Evolutionary conservation across 176 grass and related monocot genomes (phyloP).

Genomic region (Leersia perrieri): DNA sequence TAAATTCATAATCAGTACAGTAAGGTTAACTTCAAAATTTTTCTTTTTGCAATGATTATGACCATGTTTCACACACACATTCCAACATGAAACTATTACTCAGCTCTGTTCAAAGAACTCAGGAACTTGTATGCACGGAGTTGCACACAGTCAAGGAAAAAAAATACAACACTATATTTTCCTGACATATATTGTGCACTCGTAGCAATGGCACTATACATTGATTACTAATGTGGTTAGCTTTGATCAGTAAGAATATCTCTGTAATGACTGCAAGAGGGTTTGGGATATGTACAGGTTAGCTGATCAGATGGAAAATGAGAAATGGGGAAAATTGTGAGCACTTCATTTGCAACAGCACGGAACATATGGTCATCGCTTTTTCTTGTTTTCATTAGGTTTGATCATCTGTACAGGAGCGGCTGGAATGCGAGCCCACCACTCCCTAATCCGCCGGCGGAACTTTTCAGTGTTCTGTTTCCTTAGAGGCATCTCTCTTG

Average conservation of each 20-base stretch:
- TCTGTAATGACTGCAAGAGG: neutral
- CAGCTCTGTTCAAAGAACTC: neutral
- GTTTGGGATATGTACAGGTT: constrained; percentile 24
- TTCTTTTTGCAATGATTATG: neutral
- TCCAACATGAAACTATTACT: neutral
- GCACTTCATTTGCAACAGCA: constrained; percentile 1
- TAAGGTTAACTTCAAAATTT: neutral
- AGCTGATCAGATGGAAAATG: constrained; percentile 6
- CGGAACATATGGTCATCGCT: constrained; percentile 32
- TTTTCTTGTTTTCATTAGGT: constrained; percentile 62
- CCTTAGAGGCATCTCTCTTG: constrained; percentile 85
- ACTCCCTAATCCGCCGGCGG: constrained; percentile 60
- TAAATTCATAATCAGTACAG: too few relatives aligned
- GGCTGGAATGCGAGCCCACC: constrained; percentile 86
- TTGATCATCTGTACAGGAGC: constrained; percentile 72
- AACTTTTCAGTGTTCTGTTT: constrained; percentile 64
- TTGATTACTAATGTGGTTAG: constrained; percentile 2
- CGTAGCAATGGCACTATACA: constrained; percentile 2
- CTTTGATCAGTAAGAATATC: neutral
- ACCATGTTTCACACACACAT: neutral
- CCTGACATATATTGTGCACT: neutral
- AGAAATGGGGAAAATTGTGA: neutral
- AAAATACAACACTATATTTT: neutral
- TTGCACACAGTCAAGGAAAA: neutral
- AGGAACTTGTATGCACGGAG: neutral